Base-by-base conservation (phyloP, 208 protist species). In the Trypanosoma theileri region DNA sequence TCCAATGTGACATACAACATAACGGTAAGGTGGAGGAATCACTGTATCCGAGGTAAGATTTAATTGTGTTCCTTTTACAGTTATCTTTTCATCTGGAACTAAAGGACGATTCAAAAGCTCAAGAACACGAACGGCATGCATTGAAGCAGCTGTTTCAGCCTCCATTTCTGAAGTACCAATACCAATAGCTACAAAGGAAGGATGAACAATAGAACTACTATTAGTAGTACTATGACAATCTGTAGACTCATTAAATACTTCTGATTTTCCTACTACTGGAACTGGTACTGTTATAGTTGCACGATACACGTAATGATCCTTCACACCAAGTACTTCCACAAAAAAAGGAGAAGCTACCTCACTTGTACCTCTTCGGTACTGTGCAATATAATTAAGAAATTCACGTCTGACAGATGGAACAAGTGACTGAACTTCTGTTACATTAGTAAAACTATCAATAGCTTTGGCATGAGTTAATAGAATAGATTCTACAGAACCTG, bases 161-260 rank as follows among this genome's bases (percentile, higher is more conserved):
- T 80, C 75, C 12, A 71, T 60, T 19, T 46, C 41, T n/a, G 79
- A 82, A 41, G 75, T 73, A 6, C 76, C 77, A 45, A 94, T 81
- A 35, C 91, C 91, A 22, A 96, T 84, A 11, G 88, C 88, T 35
- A 93, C 82, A 81, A 96, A 90, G 8, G 58, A 76, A 31, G 16
- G 16, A 74, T 48, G 54, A 13, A 52, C 9, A 14, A 26, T 45
- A 40, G 66, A 50, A 54, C 9, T 22, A 63, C 12, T 53, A 17
- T 24, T 35, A 51, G n/a, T 12, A 58, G 24, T 41, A 40, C 19
- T 51, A 21, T 3, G 53, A 19, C 19, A 10, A n/a, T 17, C 31
- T 19, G 51, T 53, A 52, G 12, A n/a, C 14, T 2, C 35, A 24
- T 52, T 57, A 22, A 12, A 52, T 28, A 54, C 1, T 28, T 42